phyloP scores from a whole-genome alignment of 2,329 filamentous ascomycete species.

The Karstenula rhodostoma region DNA sequence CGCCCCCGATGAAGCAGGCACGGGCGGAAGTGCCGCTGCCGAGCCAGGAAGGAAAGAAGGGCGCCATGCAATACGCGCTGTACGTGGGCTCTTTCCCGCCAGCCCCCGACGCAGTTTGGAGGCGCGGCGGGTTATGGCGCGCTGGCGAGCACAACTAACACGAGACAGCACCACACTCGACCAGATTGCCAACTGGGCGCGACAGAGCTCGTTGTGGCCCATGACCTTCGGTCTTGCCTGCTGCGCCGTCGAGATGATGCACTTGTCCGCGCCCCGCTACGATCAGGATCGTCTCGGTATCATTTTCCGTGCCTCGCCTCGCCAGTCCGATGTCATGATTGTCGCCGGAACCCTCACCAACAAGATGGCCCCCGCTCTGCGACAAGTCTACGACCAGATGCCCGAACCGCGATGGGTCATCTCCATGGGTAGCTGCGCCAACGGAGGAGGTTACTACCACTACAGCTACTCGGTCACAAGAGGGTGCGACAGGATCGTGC shows the following conservation, averaged over 20 bases:
- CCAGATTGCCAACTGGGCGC: conserved; percentile 84
- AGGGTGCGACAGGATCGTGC: conserved; percentile 81
- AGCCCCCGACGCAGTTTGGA: background rate
- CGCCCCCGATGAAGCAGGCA: conserved; percentile 64
- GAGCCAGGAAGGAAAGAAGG: conserved; percentile 82
- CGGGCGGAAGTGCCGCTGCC: conserved; percentile 75
- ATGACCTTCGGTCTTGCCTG: conserved; percentile 91
- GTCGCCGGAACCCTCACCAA: conserved; percentile 92
- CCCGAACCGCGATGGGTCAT: conserved; percentile 88
- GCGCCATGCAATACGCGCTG: conserved; percentile 85
- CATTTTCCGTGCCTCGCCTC: conserved; percentile 88
- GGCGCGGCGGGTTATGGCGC: background rate
- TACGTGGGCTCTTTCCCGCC: conserved; percentile 59
- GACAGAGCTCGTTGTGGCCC: conserved; percentile 89
- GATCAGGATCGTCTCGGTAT: conserved; percentile 90
- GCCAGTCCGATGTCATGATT: conserved; percentile 94
- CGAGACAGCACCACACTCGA: conserved; percentile 75
- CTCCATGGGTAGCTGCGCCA: conserved; percentile 85
- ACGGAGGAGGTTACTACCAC: conserved; percentile 87
- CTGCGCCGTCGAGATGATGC: conserved; percentile 95
- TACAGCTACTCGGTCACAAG: conserved; percentile 83
- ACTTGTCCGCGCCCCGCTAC: conserved; percentile 88
- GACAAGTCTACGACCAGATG: conserved; percentile 96
- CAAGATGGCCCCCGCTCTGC: conserved; percentile 92
- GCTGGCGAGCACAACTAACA: conserved; percentile 26